Evolutionary conservation across 2,329 filamentous ascomycete genomes (phyloP).

Genomic region (Aspergillus sp.): DNA sequence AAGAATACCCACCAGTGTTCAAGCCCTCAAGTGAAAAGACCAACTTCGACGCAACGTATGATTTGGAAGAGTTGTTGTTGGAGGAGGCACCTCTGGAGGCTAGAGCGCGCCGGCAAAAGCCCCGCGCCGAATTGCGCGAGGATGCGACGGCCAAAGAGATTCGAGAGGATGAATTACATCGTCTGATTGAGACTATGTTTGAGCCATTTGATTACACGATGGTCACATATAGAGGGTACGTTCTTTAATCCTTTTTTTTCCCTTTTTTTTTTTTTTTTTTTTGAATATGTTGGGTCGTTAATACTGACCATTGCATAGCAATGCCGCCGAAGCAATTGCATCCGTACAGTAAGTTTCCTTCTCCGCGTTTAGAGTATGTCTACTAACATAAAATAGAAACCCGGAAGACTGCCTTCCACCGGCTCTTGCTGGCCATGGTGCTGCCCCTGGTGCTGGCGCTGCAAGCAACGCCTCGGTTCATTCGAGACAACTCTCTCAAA

Average conservation of each 20-base stretch:
- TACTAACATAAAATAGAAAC: conserved; percentile 21
- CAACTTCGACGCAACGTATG: conserved; percentile 97
- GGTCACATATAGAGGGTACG: conserved; percentile 68
- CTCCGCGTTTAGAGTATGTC: conserved; percentile 5
- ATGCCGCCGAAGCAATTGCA: conserved; percentile 35
- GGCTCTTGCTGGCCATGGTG: background rate
- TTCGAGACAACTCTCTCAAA: conserved; percentile 32
- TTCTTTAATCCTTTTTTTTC: no score
- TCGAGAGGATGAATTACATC: conserved; percentile 85
- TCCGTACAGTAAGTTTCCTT: conserved; percentile 25
- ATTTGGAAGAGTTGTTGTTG: conserved; percentile 84
- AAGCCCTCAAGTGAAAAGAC: conserved; percentile 94
- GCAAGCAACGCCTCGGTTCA: conserved; percentile 17
- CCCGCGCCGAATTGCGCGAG: conserved; percentile 81
- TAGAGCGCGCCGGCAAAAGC: conserved; percentile 85
- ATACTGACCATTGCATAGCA: conserved; percentile 15
- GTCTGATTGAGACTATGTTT: conserved; percentile 90
- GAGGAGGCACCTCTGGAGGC: conserved; percentile 95
- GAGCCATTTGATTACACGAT: conserved; percentile 91
- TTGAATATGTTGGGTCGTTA: background rate
- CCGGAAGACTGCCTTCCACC: conserved; percentile 32
- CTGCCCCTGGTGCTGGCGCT: background rate
- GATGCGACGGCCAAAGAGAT: conserved; percentile 95
- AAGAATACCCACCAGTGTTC: conserved; percentile 86
- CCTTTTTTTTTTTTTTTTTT: conserved; percentile 1